These are phyloP conservation scores for Bimuria novae-zelandiae DNA, from an alignment of 2,329 filamentous ascomycete species.

Conservation along the genomic window DNA sequence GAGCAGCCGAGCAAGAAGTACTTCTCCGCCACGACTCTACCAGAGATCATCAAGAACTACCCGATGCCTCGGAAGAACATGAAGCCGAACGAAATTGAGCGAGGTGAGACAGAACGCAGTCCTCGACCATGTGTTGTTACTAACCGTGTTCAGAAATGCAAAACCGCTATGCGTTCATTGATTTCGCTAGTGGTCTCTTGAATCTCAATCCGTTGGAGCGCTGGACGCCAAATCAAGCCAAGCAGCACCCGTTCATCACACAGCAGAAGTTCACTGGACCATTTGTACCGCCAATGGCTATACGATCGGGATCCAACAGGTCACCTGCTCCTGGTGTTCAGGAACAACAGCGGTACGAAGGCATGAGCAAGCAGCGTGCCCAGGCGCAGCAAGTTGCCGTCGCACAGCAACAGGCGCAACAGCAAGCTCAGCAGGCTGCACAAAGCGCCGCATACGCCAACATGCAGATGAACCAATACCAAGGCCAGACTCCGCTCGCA, in stretches of 20 bases:
- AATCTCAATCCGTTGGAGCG: conserved; percentile 95
- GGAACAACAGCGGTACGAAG: conserved; percentile 94
- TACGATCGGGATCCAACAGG: conserved; percentile 84
- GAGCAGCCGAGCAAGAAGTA: conserved; percentile 99
- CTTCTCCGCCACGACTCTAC: conserved; percentile 90
- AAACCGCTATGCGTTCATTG: conserved; percentile 95
- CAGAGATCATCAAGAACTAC: conserved; percentile 97
- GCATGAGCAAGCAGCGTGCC: conserved; percentile 88
- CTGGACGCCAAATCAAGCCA: conserved; percentile 97
- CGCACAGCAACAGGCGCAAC: conserved; percentile 57
- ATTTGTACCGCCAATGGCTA: conserved; percentile 95
- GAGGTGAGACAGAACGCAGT: conserved; percentile 69
- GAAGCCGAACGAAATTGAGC: conserved; percentile 94
- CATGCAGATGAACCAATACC: conserved; percentile 63
- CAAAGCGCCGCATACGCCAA: conserved; percentile 70
- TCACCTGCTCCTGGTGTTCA: conserved; percentile 92
- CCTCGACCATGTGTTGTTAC: too few species aligned
- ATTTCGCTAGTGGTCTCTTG: conserved; percentile 91
- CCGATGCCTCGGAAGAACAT: conserved; percentile 99
- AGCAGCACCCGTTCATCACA: conserved; percentile 96
- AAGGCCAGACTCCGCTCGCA: conserved; percentile 50
- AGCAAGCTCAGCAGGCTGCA: conserved; percentile 56
- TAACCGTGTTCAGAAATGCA: conserved; percentile 78
- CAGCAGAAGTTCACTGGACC: conserved; percentile 96
- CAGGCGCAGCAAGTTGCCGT: conserved; percentile 55